phyloP scores from a whole-genome alignment of 768 basidiomycete genomes.

The Russula sp. region DNA sequence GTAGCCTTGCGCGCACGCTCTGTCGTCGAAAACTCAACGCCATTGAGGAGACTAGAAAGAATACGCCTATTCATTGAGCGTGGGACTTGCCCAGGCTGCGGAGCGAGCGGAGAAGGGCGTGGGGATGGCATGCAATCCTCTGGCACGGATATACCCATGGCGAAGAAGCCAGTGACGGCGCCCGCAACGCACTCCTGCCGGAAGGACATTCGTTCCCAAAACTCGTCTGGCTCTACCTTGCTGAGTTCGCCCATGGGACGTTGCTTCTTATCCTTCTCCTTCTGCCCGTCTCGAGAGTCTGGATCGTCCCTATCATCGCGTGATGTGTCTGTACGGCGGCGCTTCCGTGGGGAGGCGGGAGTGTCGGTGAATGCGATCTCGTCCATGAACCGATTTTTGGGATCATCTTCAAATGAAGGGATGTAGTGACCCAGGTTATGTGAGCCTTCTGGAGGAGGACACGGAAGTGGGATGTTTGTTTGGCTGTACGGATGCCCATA shows the following conservation, averaged over 20 bases:
- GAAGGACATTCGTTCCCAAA: constrained; percentile 97
- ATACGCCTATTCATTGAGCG: constrained; percentile 68
- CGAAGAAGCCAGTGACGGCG: constrained; percentile 91
- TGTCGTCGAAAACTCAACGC: constrained; percentile 71
- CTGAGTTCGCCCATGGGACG: constrained; percentile 50
- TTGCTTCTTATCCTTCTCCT: constrained; percentile 33
- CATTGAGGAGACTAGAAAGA: constrained; percentile 61
- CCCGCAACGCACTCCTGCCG: constrained; percentile 92
- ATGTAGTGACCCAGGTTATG: constrained; percentile 68
- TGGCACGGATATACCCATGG: constrained; percentile 48
- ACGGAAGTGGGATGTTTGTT: constrained; percentile 42
- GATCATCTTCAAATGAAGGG: constrained; percentile 95
- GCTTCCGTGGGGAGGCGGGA: constrained; percentile 55
- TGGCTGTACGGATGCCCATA: constrained; percentile 78
- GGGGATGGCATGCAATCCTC: constrained; percentile 22
- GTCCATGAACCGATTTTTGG: constrained; percentile 90
- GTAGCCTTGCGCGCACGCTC: constrained; percentile 67
- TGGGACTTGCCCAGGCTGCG: constrained; percentile 58
- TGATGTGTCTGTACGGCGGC: constrained; percentile 40
- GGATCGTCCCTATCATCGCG: constrained; percentile 16
- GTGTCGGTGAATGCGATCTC: constrained; percentile 77
- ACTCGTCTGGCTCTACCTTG: constrained; percentile 69
- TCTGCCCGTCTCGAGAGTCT: constrained; percentile 27
- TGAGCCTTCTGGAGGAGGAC: constrained; percentile 43
- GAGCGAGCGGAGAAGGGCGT: constrained; percentile 41